Base-by-base conservation (phyloP, 805 yeast species). In the Barnettozyma siamensis region DNA sequence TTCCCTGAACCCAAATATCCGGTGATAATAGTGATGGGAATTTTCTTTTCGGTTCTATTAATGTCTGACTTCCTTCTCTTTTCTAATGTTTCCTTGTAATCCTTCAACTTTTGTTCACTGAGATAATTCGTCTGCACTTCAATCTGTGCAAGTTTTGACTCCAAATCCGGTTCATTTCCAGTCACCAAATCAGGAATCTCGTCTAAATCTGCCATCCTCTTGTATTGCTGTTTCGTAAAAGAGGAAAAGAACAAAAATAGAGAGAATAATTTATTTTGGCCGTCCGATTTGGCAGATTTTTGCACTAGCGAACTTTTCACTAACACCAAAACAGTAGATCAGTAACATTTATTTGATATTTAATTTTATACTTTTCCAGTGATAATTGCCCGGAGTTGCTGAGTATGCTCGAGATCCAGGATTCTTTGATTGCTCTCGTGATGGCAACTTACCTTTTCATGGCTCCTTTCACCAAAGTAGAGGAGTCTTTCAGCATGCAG, bases 1-100 rank as follows among this genome's bases (percentile, higher is more conserved):
- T 93, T 93, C 2, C 99, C 99, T 11, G 95, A 83, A 1, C 99
- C 99, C 31, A 93, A 64, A 57, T 89, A 93, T 2, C 99, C 99
- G 0, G 99, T 91, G 30, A 93, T 79, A 13, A 93, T 87, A 0
- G 97, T 88, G 15, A 93, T 78, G 1, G 99, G 99, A 5, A 89
- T 89, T 57, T 78, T 80, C 21, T 59, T 21, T 32, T 44, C 33
- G 13, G 36, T 8, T 16, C 37, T 33, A 7, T 33, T 21, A 19
- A 30, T 24, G 5, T 41, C 40, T 29, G 40, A 16, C 38, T 41
- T 17, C 20, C 35, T 12, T 33, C 46, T 24, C 31, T 45, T 19
- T 39, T 48, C 18, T 19, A 50, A 44, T 2, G 51, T 45, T 13
- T 49, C 54, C 31, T 46, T 40, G 37, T 51, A 48, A 23, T 35